Evolutionary conservation across 495 filamentous ascomycete species (phyloP).

Genomic region (Neurospora pannonica): DNA sequence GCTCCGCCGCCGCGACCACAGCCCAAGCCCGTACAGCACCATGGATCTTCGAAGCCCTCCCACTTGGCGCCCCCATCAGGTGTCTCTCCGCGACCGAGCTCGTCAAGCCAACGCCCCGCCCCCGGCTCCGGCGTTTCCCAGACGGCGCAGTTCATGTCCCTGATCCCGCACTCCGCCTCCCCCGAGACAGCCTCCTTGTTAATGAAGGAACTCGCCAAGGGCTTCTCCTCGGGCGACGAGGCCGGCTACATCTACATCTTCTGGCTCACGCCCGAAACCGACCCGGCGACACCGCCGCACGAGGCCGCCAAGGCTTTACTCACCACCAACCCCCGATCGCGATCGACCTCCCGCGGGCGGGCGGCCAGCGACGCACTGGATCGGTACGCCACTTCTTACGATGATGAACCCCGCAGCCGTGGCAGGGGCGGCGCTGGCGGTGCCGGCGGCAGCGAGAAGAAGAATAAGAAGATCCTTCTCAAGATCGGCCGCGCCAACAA

Average conservation of each 20-base stretch:
- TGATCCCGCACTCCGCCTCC: conserved; percentile 55
- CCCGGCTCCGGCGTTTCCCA: conserved; percentile 21
- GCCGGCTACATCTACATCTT: conserved; percentile 97
- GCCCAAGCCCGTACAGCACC: conserved; percentile 30
- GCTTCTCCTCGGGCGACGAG: conserved; percentile 67
- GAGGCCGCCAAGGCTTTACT: conserved; percentile 54
- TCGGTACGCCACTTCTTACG: conserved; percentile 34
- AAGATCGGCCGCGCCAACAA: conserved; percentile 92
- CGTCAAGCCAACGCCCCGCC: conserved; percentile 16
- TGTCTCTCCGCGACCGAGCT: conserved; percentile 5
- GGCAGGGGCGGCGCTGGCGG: conserved; percentile 10
- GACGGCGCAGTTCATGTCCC: conserved; percentile 49
- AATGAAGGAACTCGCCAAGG: conserved; percentile 70
- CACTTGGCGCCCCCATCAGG: neutral
- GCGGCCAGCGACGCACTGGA: conserved; percentile 59
- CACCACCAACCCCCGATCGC: conserved; percentile 27
- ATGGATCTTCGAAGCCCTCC: conserved; percentile 18
- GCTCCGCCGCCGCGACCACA: conserved; percentile 25
- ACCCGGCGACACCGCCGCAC: conserved; percentile 38
- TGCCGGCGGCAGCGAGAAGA: neutral
- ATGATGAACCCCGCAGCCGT: conserved; percentile 5
- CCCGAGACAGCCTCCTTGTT: conserved; percentile 57
- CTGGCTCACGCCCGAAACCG: conserved; percentile 64
- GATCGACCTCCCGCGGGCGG: conserved; percentile 36
- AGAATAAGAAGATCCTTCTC: conserved; percentile 53